Percentiles rank a stretch among this genome's conserved stretches.
Conservation (phyloP, 2,329 filamentous ascomycete species). For the Alternaria infectoria region DNA sequence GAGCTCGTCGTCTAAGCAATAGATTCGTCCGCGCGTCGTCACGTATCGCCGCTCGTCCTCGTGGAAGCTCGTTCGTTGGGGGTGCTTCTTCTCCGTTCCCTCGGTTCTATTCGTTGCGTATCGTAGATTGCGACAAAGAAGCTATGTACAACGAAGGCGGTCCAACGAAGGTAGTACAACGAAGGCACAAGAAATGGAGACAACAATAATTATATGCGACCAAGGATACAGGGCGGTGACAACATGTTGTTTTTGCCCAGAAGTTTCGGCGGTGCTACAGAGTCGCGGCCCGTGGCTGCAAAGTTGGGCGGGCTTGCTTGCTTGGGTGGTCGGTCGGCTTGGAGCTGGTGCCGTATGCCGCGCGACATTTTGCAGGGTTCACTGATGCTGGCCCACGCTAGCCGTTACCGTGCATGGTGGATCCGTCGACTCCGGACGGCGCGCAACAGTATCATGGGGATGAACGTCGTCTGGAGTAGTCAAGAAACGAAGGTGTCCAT, state of each 20-base stretch:
- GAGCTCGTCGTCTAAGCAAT: not conserved
- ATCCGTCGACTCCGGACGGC: not conserved
- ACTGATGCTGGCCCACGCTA: slow-evolving; percentile 16
- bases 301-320: not conserved
- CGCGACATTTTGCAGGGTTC: slow-evolving; percentile 24
- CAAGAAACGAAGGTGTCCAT: not conserved
- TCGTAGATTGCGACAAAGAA: not conserved
- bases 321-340: not conserved
- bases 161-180: not conserved
- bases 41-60: not conserved
- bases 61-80: not conserved
- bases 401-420: slow-evolving; percentile 19
- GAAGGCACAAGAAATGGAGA: not conserved
- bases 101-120: not conserved
- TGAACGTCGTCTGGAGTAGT: too few species aligned
- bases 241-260: not conserved
- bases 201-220: not conserved
- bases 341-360: slow-evolving; percentile 16
- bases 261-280: not conserved
- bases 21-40: not conserved
- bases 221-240: not conserved
- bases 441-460: not conserved
- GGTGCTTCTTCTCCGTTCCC: not conserved
- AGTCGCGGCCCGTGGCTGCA: not conserved
- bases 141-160: not conserved